These are phyloP conservation scores for Coelastrella sp. DNA, from an alignment of 139 green algal species.

Conservation along the genomic window DNA sequence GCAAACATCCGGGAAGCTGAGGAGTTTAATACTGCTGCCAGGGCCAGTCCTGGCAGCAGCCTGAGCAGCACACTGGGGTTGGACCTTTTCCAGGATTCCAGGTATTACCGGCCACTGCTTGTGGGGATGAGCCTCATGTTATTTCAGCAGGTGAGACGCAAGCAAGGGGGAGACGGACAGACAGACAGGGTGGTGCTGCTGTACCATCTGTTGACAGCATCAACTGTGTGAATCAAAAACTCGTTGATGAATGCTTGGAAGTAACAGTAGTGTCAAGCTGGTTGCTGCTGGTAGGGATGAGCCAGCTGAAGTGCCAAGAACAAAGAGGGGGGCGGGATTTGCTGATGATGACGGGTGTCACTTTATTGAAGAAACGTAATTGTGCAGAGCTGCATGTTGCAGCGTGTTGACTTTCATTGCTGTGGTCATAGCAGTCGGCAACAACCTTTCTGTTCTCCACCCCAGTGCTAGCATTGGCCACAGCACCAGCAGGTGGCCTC, in stretches of 20 bases:
- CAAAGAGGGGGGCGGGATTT: no score
- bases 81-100: slow-evolving; percentile 44
- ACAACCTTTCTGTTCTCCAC: no score
- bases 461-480: no score
- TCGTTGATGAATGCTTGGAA: not conserved
- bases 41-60: slow-evolving; percentile 14
- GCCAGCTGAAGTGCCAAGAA: no score
- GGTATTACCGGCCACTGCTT: slow-evolving; percentile 70
- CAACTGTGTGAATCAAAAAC: no score
- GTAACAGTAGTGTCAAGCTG: not conserved
- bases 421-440: no score
- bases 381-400: no score
- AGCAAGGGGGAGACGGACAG: not conserved
- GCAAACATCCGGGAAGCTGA: not conserved
- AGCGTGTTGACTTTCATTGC: no score
- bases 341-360: no score
- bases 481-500: no score
- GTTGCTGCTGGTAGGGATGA: not conserved
- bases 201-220: no score
- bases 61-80: not conserved
- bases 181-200: not conserved
- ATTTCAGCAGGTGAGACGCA: slow-evolving; percentile 75
- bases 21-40: not conserved
- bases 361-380: no score
- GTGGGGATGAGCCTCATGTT: slow-evolving; percentile 83